Conservation (phyloP, 352 stramenopile genomes). For the Globisporangium spinosum region DNA sequence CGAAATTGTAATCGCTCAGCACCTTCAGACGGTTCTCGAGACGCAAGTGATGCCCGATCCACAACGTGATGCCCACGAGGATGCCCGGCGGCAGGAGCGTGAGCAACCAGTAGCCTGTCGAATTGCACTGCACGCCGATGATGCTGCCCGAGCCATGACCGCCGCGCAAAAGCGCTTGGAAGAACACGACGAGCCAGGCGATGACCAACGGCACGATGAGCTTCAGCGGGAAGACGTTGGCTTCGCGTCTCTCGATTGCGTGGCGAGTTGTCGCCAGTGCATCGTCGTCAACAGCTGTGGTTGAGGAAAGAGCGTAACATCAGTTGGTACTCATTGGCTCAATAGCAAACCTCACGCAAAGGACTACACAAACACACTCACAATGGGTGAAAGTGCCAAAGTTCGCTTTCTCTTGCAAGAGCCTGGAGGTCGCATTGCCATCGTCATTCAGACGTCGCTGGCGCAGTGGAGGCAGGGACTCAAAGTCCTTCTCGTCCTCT, state of each 20-base stretch:
- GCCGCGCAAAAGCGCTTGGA: constrained; percentile 69
- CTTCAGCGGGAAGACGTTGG: constrained; percentile 47
- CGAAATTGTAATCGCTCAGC: constrained; percentile 69
- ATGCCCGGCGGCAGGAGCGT: constrained; percentile 82
- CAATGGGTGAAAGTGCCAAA: constrained; percentile 42
- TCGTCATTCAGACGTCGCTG: background rate
- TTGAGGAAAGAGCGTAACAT: background rate
- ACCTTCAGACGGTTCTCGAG: constrained; percentile 74
- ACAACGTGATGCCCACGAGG: constrained; percentile 58
- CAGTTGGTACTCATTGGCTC: background rate
- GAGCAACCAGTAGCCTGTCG: constrained; percentile 89
- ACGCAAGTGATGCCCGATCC: constrained; percentile 53
- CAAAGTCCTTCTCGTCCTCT: constrained; percentile 66
- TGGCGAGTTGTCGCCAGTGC: constrained; percentile 32
- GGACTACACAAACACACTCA: background rate
- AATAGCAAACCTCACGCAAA: background rate
- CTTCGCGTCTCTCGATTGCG: constrained; percentile 45
- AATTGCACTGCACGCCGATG: constrained; percentile 93
- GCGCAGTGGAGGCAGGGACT: constrained; percentile 43
- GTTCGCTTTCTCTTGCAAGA: constrained; percentile 20
- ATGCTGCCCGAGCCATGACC: constrained; percentile 65
- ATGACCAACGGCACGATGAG: constrained; percentile 53
- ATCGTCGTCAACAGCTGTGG: constrained; percentile 33
- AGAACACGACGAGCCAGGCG: constrained; percentile 69
- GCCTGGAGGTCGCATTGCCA: background rate